These are phyloP conservation scores for Dioscorea zingiberensis DNA, from an alignment of 106 monocot species.

Conservation along the genomic window DNA sequence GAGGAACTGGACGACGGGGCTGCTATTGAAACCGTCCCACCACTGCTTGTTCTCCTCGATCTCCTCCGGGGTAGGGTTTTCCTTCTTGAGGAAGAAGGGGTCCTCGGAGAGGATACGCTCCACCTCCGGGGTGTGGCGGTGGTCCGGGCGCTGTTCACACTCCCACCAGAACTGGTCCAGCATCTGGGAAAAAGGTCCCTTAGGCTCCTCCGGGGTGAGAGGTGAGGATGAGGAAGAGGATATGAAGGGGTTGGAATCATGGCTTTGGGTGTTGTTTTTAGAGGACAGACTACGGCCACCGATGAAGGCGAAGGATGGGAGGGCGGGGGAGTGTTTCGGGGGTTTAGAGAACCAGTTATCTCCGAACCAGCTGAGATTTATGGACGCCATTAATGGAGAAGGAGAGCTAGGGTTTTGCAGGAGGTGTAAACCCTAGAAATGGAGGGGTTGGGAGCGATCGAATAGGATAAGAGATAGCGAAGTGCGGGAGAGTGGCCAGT, in stretches of 20 bases:
- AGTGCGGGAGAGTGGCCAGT: no score
- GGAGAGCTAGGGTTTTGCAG: no score
- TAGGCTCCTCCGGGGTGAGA: conserved; percentile 1
- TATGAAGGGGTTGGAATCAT: conserved; percentile 1
- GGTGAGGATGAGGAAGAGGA: conserved; percentile 11
- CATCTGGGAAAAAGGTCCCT: conserved; percentile 42
- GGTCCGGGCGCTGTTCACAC: conserved; percentile 56
- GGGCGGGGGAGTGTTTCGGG: conserved; percentile 11
- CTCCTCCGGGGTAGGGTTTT: conserved; percentile 58
- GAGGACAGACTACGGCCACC: conserved; percentile 36
- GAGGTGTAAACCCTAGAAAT: no score
- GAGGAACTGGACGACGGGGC: conserved; percentile 71
- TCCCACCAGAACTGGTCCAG: conserved; percentile 85
- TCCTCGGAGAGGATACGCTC: conserved; percentile 62
- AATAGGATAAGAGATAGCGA: no score
- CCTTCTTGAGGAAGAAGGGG: conserved; percentile 44
- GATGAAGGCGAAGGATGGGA: conserved; percentile 71
- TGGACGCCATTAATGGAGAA: conserved; percentile 49
- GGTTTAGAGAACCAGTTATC: conserved; percentile 66
- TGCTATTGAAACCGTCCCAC: conserved; percentile 61
- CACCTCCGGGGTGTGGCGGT: conserved; percentile 70
- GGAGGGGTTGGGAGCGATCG: not conserved
- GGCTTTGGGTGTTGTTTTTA: conserved; percentile 10
- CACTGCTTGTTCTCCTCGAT: conserved; percentile 58
- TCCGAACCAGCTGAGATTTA: conserved; percentile 60